Percentiles rank a stretch among this genome's conserved stretches.
These are phyloP conservation scores for Tephrocybe sp. DNA, from an alignment of 768 basidiomycete species.

Conservation along the genomic window DNA sequence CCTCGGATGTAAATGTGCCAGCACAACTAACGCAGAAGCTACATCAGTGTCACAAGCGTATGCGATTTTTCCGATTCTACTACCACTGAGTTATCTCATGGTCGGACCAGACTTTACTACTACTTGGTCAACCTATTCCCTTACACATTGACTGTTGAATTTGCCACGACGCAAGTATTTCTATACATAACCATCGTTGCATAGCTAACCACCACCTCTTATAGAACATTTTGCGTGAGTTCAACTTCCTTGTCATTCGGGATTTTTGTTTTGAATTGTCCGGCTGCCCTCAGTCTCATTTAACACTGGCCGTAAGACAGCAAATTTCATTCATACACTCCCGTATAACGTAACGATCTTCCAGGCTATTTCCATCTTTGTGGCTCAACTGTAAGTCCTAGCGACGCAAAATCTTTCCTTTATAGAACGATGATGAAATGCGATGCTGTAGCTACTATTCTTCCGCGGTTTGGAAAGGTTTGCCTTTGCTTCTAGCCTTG, in stretches of 20 bases:
- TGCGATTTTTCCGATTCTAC: background rate
- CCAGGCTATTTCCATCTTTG: slow-evolving; percentile 12
- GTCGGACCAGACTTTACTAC: slow-evolving; percentile 12
- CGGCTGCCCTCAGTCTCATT: slow-evolving; percentile 5
- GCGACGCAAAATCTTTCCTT: background rate
- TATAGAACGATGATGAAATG: background rate
- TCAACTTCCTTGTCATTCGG: background rate
- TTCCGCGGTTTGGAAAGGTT: slow-evolving; percentile 13
- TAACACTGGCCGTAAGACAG: slow-evolving; percentile 15
- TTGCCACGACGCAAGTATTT: slow-evolving; percentile 14
- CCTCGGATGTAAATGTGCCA: background rate
- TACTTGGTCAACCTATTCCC: slow-evolving; percentile 19
- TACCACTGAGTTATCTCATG: background rate
- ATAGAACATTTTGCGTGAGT: slow-evolving; percentile 15
- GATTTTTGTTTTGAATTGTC: background rate
- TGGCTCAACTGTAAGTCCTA: slow-evolving; percentile 10
- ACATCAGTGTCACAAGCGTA: slow-evolving; percentile 17
- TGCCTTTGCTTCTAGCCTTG: background rate
- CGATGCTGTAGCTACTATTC: slow-evolving; percentile 9
- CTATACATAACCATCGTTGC: background rate
- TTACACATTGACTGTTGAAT: slow-evolving; percentile 14
- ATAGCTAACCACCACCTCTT: background rate
- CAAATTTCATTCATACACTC: too few relatives aligned
- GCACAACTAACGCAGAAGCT: background rate
- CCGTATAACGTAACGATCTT: too few relatives aligned